These are phyloP conservation scores for Ocimum tenuiflorum DNA, from an alignment of 257 asterid genomes.

Conservation along the genomic window DNA sequence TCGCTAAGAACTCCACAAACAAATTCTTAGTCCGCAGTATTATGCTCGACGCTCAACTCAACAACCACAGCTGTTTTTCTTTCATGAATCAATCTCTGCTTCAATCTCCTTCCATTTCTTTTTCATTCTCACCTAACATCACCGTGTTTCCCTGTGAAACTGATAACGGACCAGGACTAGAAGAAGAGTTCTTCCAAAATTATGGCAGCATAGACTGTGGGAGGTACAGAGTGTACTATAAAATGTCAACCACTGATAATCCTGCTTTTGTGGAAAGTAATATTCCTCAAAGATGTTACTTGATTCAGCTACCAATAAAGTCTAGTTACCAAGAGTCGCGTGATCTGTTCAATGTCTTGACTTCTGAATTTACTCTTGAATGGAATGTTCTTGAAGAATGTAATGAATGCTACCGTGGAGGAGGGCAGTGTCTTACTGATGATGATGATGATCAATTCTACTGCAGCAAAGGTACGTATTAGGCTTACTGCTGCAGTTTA, in stretches of 20 bases:
- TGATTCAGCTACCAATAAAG: slow-evolving; percentile 23
- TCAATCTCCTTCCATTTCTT: background rate
- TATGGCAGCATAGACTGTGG: background rate
- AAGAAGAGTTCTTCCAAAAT: background rate
- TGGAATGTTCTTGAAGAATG: slow-evolving; percentile 33
- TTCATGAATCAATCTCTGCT: background rate
- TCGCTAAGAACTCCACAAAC: too few species aligned
- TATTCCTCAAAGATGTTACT: background rate
- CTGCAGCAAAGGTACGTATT: slow-evolving; percentile 6
- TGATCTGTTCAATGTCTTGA: slow-evolving; percentile 9
- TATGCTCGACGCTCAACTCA: background rate
- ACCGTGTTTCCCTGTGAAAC: background rate
- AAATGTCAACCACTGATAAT: background rate
- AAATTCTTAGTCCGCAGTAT: too few species aligned
- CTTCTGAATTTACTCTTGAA: slow-evolving; percentile 16
- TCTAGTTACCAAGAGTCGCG: background rate
- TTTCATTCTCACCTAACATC: too few species aligned
- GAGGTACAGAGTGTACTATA: background rate
- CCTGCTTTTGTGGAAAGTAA: background rate
- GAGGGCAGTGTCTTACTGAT: slow-evolving; percentile 27
- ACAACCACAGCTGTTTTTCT: slow-evolving; percentile 6
- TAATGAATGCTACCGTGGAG: slow-evolving; percentile 18
- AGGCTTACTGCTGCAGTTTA: background rate
- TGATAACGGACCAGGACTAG: too few species aligned
- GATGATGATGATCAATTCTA: background rate